Base-by-base conservation (phyloP, 257 asterid genomes). In the Ligustrum vulgare region DNA sequence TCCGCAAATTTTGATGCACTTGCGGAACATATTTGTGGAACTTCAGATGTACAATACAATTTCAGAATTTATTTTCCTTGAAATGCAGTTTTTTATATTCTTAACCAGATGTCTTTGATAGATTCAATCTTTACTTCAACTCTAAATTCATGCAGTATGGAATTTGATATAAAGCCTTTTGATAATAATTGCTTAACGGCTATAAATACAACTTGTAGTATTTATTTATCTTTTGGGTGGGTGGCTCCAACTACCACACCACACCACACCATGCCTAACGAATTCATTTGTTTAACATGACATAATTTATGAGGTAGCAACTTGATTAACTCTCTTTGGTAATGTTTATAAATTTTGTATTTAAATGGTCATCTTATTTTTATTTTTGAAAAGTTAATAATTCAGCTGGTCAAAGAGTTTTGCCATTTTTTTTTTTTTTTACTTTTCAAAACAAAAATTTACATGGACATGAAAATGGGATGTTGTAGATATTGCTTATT, bases 1-100 rank as follows among this genome's bases (percentile, higher is more conserved):
- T 77, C 85, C 80, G 80, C 86, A 84, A 84, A 25, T 87, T 86
- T 85, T 89, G 89, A 71, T 80, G 72, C 79, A 82, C 80, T 85
- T 84, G 90, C 87, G 85, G 87, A 73, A 67, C 73, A 62, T 51
- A 60, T 72, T 22, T 66, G 31, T 72, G 69, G 20, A 73, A 73
- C 71, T 76, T 70, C 79, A 74, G 35, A 41, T 81, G 78, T 78
- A 78, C 16, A 60, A 23, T 7, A 23, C 18, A 60, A 60, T 56
- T 56, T 56, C 32, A 56, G 31, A 56, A 15, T 45, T 0, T 8
- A 7, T 22, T 20, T 56, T 56, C 23, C 64, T 20, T n/a, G 64
- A 31, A 20, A 56, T n/a, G 31, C 64, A 56, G 64, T 56, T 56
- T 10, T 56, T 56, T n/a, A 6, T n/a, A 56, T 56, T 8, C 31